Evolutionary conservation across 1,284 basidiomycete genomes (phyloP), one percentile per base, ranked within the genome.

Genomic region (Cutaneotrichosporon mucoides): DNA sequence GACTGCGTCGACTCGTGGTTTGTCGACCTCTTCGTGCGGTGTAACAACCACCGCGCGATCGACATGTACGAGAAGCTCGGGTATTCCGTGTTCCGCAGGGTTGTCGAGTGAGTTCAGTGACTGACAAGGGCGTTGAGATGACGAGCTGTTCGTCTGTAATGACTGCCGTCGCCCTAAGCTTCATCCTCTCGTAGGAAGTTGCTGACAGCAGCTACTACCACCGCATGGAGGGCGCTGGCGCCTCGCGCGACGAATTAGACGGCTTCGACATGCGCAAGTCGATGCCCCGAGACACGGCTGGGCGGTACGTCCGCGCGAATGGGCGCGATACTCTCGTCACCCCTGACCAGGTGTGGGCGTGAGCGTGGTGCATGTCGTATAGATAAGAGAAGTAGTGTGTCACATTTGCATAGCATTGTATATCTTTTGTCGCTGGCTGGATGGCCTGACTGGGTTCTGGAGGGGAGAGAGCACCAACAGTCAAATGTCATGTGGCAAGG

Each of bases 101-200:
- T 79, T 0, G 75, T 78, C 24, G 77, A 77, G 76, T 78, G 63
- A 73, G 76, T 75, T n/a, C n/a, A n/a, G n/a, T n/a, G n/a, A n/a
- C n/a, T n/a, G n/a, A n/a, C n/a, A n/a, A n/a, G n/a, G n/a, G n/a
- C n/a, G n/a, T n/a, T n/a, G n/a, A n/a, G n/a, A n/a, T n/a, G n/a
- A n/a, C n/a, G n/a, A n/a, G n/a, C n/a, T n/a, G n/a, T n/a, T n/a
- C n/a, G n/a, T n/a, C n/a, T n/a, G n/a, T n/a, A n/a, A n/a, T n/a
- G n/a, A n/a, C n/a, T n/a, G n/a, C n/a, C n/a, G n/a, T n/a, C n/a
- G n/a, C n/a, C n/a, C n/a, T n/a, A n/a, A n/a, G n/a, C n/a, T n/a
- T n/a, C n/a, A n/a, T n/a, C n/a, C n/a, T n/a, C n/a, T n/a, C n/a
- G n/a, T n/a, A n/a, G n/a, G n/a, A n/a, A n/a, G n/a, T n/a, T n/a